Conservation (phyloP, 2,329 filamentous ascomycete species). For the Neoascochyta sp. region DNA sequence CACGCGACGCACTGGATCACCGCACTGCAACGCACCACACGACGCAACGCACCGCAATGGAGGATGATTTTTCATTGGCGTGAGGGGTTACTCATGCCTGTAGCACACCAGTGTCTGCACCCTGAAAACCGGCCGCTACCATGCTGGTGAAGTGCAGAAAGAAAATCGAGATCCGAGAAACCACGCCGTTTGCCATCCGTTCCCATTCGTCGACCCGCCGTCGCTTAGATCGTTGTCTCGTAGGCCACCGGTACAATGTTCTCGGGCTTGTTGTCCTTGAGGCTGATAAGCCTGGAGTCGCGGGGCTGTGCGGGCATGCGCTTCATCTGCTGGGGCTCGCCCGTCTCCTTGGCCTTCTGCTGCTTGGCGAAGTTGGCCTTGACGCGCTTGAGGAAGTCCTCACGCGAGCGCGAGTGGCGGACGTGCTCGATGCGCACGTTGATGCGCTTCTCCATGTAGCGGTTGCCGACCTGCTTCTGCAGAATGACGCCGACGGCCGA, state of each 20-base stretch:
- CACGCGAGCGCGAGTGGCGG: slow-evolving; percentile 86
- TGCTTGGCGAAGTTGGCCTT: slow-evolving; percentile 93
- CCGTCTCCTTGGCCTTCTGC: slow-evolving; percentile 87
- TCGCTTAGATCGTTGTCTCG: slow-evolving; percentile 92
- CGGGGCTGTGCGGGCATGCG: slow-evolving; percentile 78
- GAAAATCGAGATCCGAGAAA: slow-evolving; percentile 40
- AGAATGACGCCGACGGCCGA: slow-evolving; percentile 96
- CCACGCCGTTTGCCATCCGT: slow-evolving; percentile 40
- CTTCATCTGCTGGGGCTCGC: slow-evolving; percentile 88
- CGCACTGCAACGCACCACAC: no score
- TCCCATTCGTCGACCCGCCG: slow-evolving; percentile 32
- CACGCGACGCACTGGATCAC: no score
- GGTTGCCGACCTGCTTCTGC: slow-evolving; percentile 96
- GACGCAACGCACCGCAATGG: no score
- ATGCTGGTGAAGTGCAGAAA: slow-evolving; percentile 40
- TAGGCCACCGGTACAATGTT: slow-evolving; percentile 88
- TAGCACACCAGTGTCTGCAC: slow-evolving; percentile 37
- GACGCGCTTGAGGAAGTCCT: slow-evolving; percentile 94
- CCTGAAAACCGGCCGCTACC: slow-evolving; percentile 36
- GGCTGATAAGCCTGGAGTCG: slow-evolving; percentile 72
- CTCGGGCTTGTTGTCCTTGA: slow-evolving; percentile 82
- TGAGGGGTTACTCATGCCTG: slow-evolving; percentile 37
- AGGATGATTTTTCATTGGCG: slow-evolving; percentile 34
- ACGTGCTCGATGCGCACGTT: slow-evolving; percentile 99
- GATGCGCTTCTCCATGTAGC: slow-evolving; percentile 99